phyloP scores from a whole-genome alignment of 2,329 filamentous ascomycete species.

The Aspergillus quadricinctus region DNA sequence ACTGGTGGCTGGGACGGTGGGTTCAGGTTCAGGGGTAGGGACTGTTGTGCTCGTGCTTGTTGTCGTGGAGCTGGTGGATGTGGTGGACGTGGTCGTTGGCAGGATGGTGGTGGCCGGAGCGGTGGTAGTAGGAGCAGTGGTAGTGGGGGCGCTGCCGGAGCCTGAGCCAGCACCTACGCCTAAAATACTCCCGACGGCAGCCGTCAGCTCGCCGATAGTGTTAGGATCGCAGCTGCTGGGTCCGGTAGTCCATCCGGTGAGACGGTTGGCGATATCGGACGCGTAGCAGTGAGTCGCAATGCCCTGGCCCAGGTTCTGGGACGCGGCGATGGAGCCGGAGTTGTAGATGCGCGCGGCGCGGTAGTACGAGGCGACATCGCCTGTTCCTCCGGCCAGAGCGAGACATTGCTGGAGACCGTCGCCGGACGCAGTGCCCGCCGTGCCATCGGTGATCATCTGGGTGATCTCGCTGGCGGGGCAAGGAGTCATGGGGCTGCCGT shows the following conservation, averaged over 20 bases:
- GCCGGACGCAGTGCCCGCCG: constrained; percentile 29
- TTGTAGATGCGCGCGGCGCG: constrained; percentile 41
- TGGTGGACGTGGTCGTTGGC: background rate
- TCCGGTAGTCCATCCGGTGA: constrained; percentile 21
- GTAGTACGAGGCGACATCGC: constrained; percentile 23
- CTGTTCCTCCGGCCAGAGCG: constrained; percentile 18
- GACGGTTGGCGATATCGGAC: constrained; percentile 27
- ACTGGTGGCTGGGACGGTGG: background rate
- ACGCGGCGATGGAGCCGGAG: constrained; percentile 32
- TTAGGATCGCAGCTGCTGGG: constrained; percentile 14
- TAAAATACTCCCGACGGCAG: constrained; percentile 7
- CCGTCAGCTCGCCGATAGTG: constrained; percentile 12
- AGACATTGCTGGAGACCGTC: constrained; percentile 34
- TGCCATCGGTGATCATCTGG: constrained; percentile 40
- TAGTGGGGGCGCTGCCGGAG: constrained; percentile 1
- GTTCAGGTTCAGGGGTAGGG: background rate
- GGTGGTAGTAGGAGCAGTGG: constrained; percentile 1
- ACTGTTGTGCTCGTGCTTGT: background rate
- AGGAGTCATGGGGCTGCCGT: constrained; percentile 20
- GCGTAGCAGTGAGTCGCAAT: constrained; percentile 25
- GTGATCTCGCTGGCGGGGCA: constrained; percentile 25
- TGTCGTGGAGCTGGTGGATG: background rate
- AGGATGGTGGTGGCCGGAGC: no score
- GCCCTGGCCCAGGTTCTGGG: constrained; percentile 29
- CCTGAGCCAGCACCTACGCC: constrained; percentile 7